phyloP scores from a whole-genome alignment of 176 grass and related monocot genomes.

The Cenchrus fungigraminus region DNA sequence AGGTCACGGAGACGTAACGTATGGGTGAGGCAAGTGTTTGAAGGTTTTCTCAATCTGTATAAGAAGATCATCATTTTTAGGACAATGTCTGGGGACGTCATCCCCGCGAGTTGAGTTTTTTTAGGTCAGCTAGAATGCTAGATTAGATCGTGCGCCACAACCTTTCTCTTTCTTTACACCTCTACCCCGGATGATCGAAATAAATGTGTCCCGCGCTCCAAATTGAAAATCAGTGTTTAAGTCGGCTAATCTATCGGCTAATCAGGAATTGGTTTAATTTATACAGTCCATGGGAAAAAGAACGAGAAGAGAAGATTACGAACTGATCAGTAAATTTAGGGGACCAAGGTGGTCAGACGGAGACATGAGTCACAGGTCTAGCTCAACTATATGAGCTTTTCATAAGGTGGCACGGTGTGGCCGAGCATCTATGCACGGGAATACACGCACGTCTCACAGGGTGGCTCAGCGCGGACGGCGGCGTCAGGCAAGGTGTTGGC shows the following conservation, averaged over 20 bases:
- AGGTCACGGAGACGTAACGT: too few species aligned
- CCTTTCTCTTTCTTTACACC: too few species aligned
- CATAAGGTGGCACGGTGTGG: neutral
- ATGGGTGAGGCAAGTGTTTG: too few species aligned
- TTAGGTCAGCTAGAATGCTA: too few species aligned
- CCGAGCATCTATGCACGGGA: neutral
- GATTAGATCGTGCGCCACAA: too few species aligned
- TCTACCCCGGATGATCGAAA: neutral
- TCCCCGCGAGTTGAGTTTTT: too few species aligned
- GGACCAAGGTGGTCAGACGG: neutral
- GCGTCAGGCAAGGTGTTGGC: slow-evolving; percentile 17
- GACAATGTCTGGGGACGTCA: too few species aligned
- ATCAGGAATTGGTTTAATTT: neutral
- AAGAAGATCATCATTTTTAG: too few species aligned
- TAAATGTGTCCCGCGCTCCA: neutral
- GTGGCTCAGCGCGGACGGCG: slow-evolving; percentile 36
- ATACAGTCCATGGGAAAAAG: neutral
- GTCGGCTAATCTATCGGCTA: neutral
- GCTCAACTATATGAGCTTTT: neutral
- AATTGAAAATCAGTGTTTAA: neutral
- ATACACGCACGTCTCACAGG: neutral
- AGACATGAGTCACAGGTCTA: neutral
- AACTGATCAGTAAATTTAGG: neutral
- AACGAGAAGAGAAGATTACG: neutral
- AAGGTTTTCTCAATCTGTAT: too few species aligned